A percentile compares a stretch with the other conserved stretches of the same genome.
Evolutionary conservation across 2,329 filamentous ascomycete species (phyloP).

Genomic region (Sphaceloma murrayae): DNA sequence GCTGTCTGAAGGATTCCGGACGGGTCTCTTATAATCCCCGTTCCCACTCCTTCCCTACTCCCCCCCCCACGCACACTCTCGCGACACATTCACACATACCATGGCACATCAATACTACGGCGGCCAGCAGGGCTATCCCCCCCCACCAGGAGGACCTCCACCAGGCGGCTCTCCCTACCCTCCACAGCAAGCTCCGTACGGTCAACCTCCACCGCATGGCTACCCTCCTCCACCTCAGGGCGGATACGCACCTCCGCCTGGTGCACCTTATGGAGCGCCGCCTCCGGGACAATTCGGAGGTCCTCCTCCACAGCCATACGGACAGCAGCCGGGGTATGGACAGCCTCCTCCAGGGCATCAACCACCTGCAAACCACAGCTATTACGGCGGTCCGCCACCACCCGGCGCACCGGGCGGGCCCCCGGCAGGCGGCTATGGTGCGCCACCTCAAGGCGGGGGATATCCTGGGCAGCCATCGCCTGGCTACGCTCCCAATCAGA

Average conservation of each 20-base stretch:
- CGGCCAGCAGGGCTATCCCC: constrained; percentile 3
- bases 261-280: neutral
- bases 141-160: neutral
- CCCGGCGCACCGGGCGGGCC: constrained; percentile 28
- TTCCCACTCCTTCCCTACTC: neutral
- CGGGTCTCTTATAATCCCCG: neutral
- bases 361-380: constrained; percentile 15
- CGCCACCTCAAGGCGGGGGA: constrained; percentile 24
- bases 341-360: constrained; percentile 17
- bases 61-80: too few relatives aligned
- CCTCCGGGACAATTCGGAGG: constrained; percentile 4
- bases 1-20: neutral
- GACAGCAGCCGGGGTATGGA: neutral
- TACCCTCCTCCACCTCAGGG: neutral
- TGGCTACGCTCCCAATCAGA: constrained; percentile 65
- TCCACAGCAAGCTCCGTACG: constrained; percentile 10
- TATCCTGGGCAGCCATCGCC: constrained; percentile 54
- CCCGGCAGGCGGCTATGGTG: constrained; percentile 29
- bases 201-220: neutral
- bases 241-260: neutral
- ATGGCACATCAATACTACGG: constrained; percentile 15
- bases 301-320: constrained; percentile 6
- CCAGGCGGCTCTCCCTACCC: constrained; percentile 14
- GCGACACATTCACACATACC: neutral
- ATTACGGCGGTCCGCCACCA: constrained; percentile 19